phyloP scores from a whole-genome alignment of 2,329 filamentous ascomycete genomes.

The Colletotrichum phormii region DNA sequence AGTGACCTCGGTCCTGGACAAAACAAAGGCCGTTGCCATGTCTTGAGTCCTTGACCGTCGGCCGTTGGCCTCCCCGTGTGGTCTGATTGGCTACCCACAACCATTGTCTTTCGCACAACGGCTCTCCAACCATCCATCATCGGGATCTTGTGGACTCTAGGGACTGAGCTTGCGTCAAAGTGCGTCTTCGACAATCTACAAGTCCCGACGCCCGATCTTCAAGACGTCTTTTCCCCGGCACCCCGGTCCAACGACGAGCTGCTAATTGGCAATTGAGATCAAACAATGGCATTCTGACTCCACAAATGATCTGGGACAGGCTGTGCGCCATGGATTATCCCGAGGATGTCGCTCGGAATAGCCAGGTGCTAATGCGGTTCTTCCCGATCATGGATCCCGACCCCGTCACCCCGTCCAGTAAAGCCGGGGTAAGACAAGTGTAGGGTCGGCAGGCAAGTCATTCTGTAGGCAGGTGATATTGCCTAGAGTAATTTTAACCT shows the following conservation, averaged over 20 bases:
- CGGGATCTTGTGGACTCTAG: conserved; percentile 21
- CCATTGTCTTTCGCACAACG: conserved; percentile 5
- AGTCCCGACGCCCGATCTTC: conserved; percentile 32
- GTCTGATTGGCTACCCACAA: conserved; percentile 28
- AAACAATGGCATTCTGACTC: conserved; percentile 16
- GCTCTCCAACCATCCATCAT: conserved; percentile 12
- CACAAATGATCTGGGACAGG: conserved; percentile 23
- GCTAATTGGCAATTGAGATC: conserved; percentile 29
- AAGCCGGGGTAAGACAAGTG: conserved; percentile 33
- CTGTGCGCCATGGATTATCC: conserved; percentile 34
- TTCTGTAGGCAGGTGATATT: conserved; percentile 5
- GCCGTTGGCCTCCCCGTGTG: background rate
- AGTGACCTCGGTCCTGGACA: conserved; percentile 7
- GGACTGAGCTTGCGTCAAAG: conserved; percentile 30
- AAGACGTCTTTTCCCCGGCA: conserved; percentile 29
- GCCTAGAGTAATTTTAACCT: conserved; percentile 6
- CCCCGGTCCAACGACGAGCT: conserved; percentile 27
- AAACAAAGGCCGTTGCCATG: background rate
- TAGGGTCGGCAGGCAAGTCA: conserved; percentile 15
- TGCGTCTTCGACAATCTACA: conserved; percentile 33
- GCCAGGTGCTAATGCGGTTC: conserved; percentile 36
- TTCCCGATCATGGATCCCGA: conserved; percentile 37
- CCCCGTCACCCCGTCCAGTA: conserved; percentile 32
- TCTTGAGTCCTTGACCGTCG: background rate
- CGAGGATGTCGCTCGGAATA: conserved; percentile 35